Conservation (phyloP, 2,329 filamentous ascomycete species). For the Hymenoscyphus infarciens region DNA sequence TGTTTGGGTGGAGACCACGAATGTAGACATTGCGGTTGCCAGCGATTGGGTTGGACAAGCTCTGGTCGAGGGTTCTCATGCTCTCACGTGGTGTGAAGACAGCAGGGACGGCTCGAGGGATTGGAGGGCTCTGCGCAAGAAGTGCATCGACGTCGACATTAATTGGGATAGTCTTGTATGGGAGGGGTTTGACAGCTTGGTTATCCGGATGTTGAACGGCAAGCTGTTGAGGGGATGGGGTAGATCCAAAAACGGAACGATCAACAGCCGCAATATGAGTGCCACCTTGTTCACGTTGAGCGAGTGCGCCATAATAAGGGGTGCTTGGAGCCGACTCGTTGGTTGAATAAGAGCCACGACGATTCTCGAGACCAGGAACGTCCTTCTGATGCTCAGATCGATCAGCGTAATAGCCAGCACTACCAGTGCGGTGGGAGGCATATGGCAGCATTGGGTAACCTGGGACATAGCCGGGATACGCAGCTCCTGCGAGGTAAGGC, state of each 20-base stretch:
- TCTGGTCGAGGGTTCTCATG: slow-evolving; percentile 87
- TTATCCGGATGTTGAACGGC: slow-evolving; percentile 41
- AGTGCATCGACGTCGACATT: slow-evolving; percentile 55
- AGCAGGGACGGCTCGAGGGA: slow-evolving; percentile 86
- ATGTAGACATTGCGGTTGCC: slow-evolving; percentile 99
- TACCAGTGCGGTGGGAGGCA: slow-evolving; percentile 33
- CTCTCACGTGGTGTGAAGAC: slow-evolving; percentile 81
- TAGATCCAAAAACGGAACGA: slow-evolving; percentile 59
- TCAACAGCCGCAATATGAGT: slow-evolving; percentile 57
- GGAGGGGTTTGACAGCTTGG: slow-evolving; percentile 30
- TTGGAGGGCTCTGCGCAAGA: slow-evolving; percentile 70
- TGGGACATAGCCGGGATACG: slow-evolving; percentile 34
- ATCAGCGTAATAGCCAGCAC: slow-evolving; percentile 32
- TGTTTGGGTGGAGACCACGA: slow-evolving; percentile 89
- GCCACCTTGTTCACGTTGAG: slow-evolving; percentile 57
- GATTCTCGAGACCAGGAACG: slow-evolving; percentile 61
- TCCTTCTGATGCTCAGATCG: slow-evolving; percentile 38
- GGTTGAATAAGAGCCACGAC: slow-evolving; percentile 64
- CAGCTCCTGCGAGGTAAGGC: slow-evolving; percentile 33
- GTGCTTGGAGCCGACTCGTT: slow-evolving; percentile 64
- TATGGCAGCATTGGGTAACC: slow-evolving; percentile 26
- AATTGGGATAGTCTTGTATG: slow-evolving; percentile 34
- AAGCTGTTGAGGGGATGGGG: slow-evolving; percentile 62
- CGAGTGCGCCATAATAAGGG: slow-evolving; percentile 58
- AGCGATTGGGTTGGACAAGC: slow-evolving; percentile 83